Evolutionary conservation across 164 flowering plant genomes (phyloP).

Genomic region (Cinnamomum micranthum): DNA sequence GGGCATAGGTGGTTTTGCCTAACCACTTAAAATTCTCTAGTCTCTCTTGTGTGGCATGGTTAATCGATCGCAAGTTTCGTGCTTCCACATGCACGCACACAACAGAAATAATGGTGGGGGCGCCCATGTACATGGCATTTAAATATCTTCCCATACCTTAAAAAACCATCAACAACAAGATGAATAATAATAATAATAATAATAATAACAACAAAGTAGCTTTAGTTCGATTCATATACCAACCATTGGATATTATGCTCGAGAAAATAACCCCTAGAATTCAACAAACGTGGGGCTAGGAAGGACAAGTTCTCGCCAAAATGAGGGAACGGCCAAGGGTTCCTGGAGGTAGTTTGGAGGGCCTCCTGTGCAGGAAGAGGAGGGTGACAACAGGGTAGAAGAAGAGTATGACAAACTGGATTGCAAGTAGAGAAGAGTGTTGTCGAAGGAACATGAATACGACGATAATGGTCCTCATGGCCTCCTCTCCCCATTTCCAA

Average conservation of each 20-base stretch:
- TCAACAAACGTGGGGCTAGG: conserved; percentile 2
- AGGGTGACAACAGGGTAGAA: background rate
- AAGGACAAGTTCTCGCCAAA: conserved; percentile 6
- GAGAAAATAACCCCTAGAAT: conserved; percentile 5
- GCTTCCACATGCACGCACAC: too few species aligned
- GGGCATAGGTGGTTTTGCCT: too few species aligned
- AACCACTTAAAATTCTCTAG: too few species aligned
- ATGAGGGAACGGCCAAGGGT: background rate
- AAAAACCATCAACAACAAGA: background rate
- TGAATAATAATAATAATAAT: background rate
- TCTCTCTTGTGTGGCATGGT: too few species aligned
- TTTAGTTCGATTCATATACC: background rate
- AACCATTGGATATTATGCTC: conserved; percentile 4
- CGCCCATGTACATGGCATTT: conserved; percentile 7
- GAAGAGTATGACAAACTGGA: background rate
- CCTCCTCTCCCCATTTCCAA: too few species aligned
- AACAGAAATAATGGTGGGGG: conserved; percentile 5
- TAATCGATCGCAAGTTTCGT: too few species aligned
- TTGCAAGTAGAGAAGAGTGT: background rate
- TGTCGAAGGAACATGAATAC: background rate
- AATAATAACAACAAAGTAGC: too few species aligned
- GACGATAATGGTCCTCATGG: too few species aligned
- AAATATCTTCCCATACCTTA: conserved; percentile 16
- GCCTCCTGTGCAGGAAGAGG: background rate
- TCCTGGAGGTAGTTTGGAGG: conserved; percentile 9